Percentiles rank a stretch among this genome's conserved stretches.
phyloP scores from a whole-genome alignment of 2,329 filamentous ascomycete genomes.

The Pyrenophora seminiperda region DNA sequence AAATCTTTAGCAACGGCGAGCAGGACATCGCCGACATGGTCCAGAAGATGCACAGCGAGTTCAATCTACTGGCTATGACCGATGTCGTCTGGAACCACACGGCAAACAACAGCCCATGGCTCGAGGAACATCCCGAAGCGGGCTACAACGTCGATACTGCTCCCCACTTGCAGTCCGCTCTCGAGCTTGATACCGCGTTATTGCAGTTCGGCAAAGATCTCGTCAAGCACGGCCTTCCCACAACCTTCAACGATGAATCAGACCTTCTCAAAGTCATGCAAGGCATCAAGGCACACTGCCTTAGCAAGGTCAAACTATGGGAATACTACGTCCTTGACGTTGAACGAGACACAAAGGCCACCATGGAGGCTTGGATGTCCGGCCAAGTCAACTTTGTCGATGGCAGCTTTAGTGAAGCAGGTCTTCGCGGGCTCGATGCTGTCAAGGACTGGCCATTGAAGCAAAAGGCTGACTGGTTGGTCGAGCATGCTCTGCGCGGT shows the following conservation, averaged over 20 bases:
- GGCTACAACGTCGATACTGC: constrained; percentile 94
- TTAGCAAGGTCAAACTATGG: constrained; percentile 82
- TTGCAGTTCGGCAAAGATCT: constrained; percentile 67
- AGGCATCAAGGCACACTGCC: constrained; percentile 78
- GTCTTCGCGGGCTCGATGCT: constrained; percentile 57
- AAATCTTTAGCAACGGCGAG: constrained; percentile 83
- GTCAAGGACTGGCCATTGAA: constrained; percentile 62
- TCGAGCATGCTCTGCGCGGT: constrained; percentile 71
- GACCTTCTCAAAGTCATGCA: constrained; percentile 85
- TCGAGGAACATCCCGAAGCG: constrained; percentile 90
- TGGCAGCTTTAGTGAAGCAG: constrained; percentile 55
- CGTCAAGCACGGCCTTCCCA: constrained; percentile 73
- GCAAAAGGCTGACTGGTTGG: constrained; percentile 67
- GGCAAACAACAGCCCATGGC: constrained; percentile 92
- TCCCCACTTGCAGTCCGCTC: constrained; percentile 68
- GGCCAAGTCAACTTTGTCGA: constrained; percentile 63
- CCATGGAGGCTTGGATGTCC: constrained; percentile 72
- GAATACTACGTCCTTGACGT: constrained; percentile 90
- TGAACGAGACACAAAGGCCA: constrained; percentile 70
- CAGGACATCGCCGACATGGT: constrained; percentile 78
- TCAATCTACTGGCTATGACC: constrained; percentile 84
- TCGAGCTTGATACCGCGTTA: constrained; percentile 81
- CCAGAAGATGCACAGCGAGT: constrained; percentile 78
- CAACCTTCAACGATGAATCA: constrained; percentile 69
- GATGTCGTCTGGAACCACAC: constrained; percentile 99